phyloP scores from a whole-genome alignment of 2,329 filamentous ascomycete species.

The Penicillium sp. region DNA sequence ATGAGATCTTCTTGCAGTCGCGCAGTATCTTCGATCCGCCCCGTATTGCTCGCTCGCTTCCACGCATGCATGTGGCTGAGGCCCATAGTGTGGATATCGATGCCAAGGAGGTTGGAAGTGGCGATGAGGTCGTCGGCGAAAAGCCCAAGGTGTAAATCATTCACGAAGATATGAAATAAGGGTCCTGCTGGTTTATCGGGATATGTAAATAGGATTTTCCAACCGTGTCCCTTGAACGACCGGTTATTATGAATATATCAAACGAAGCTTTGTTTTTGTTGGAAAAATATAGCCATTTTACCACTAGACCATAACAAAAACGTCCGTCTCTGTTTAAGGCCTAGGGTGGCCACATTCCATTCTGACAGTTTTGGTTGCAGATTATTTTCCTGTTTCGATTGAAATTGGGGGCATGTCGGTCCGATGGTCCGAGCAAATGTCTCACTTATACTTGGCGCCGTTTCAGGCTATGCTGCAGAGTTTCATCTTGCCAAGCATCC shows the following conservation, averaged over 20 bases:
- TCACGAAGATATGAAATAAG: background rate
- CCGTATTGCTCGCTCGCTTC: slow-evolving; percentile 18
- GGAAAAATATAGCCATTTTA: too few species aligned
- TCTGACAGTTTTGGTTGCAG: background rate
- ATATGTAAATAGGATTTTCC: background rate
- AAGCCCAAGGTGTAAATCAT: background rate
- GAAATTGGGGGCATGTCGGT: background rate
- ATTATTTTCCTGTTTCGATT: background rate
- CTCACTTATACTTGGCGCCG: background rate
- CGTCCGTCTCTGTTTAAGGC: too few species aligned
- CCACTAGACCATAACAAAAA: too few species aligned
- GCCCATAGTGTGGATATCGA: background rate
- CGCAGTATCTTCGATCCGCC: slow-evolving; percentile 31
- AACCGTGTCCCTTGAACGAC: background rate
- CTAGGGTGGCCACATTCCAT: too few species aligned
- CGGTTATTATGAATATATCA: background rate
- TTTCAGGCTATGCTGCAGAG: slow-evolving; percentile 4
- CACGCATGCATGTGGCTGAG: background rate
- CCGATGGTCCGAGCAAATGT: background rate
- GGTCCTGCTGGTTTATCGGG: background rate
- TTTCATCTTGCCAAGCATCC: background rate
- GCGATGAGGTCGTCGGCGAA: background rate
- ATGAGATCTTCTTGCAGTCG: slow-evolving; percentile 38
- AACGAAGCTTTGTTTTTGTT: background rate
- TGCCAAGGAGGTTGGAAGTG: background rate